Percentiles rank a stretch among this genome's conserved stretches.
Evolutionary conservation across 2,329 filamentous ascomycete genomes (phyloP).

Genomic region (Dothistroma septosporum): DNA sequence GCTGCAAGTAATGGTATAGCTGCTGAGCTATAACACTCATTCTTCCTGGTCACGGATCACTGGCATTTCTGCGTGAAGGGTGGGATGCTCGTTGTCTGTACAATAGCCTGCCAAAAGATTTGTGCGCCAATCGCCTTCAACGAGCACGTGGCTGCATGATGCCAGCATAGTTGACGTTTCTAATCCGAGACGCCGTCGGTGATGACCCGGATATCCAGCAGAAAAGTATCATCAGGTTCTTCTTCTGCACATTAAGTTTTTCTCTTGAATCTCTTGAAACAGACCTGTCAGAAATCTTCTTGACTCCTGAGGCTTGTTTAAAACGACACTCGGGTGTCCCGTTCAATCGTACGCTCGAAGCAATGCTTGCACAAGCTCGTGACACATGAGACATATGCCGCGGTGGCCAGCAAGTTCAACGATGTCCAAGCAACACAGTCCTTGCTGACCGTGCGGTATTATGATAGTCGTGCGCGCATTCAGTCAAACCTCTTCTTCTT

Average conservation of each 20-base stretch:
- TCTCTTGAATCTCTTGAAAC: constrained; percentile 7
- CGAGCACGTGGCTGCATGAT: neutral
- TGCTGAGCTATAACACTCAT: neutral
- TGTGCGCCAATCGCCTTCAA: neutral
- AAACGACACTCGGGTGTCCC: neutral
- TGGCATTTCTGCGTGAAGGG: no score
- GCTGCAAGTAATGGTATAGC: neutral
- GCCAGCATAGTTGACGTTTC: neutral
- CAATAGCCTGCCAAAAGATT: neutral
- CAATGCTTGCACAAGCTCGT: neutral
- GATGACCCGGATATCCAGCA: neutral
- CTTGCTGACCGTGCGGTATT: neutral
- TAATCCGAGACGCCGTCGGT: neutral
- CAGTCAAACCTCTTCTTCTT: constrained; percentile 24
- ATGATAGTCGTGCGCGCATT: neutral
- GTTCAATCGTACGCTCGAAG: neutral
- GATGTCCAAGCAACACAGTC: neutral
- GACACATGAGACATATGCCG: neutral
- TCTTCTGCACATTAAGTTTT: neutral
- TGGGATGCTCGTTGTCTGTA: no score
- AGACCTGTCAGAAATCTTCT: neutral
- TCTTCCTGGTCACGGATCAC: no score
- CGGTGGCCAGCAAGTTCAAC: neutral
- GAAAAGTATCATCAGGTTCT: neutral
- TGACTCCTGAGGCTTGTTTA: neutral